Evolutionary conservation across 208 protist genomes (phyloP), one percentile per base, ranked within the genome.

Genomic region (Leishmania martiniquensis): DNA sequence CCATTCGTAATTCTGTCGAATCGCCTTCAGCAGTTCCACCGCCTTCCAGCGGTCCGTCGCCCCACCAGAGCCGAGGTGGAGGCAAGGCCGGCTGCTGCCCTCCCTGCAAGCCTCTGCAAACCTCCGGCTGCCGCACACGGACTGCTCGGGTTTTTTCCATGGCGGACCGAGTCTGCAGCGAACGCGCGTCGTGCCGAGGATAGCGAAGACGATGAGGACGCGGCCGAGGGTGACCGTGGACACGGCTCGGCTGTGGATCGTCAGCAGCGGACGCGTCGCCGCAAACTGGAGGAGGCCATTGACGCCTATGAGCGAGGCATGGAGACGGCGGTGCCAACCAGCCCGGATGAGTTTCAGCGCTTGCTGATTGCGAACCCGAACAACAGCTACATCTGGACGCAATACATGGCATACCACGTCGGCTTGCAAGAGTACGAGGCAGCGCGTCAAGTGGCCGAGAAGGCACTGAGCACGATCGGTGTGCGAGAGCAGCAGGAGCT

Each of bases 381-480:
- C 84, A 97, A 88, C 86, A 97, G 91, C 77, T 98, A 93, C 78
- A 77, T 98, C 45, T 98, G 96, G 96, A 96, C 90, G 65, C 95
- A 98, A 83, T 98, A 97, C 88, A 98, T 98, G 95, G 91, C 96
- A 12, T 86, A 96, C 76, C 91, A 96, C 76, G 86, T 98, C 4
- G 77, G 77, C 5, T 76, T 97, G 67, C 89, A 95, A 63, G 89
- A 98, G 80, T 90, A 94, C 76, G 95, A 98, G 75, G 88, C 97
- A 65, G 96, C 96, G 22, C 89, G 95, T 10, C 87, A 94, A 68
- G 91, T 98, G 32, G 93, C 92, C 10, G 94, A 98, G 78, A 96
- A 94, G 86, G 96, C 96, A 29, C 86, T 99, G 39, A 82, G 76
- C 39, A 97, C 92, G 13, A 98, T 99, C 73, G 91, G 92, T 71